Base-by-base conservation (phyloP, 2,329 filamentous ascomycete genomes). In the Monosporascus sp. region DNA sequence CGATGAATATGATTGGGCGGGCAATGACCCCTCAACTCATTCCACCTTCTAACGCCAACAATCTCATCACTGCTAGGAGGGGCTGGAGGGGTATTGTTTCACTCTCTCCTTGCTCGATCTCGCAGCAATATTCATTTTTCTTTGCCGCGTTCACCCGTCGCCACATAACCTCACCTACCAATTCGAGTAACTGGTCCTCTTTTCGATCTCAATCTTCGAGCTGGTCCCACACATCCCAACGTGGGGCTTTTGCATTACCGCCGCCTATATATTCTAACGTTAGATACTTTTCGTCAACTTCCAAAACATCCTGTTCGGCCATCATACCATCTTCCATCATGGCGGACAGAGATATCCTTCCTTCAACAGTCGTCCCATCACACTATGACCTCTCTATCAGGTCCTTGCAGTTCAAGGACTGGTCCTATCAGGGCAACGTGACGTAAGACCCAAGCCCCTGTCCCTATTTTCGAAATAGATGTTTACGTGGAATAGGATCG, bases 301-400 rank as follows among this genome's bases (percentile, higher is more conserved):
- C 64, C 22, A 48, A 46, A 49, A 37, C 52, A 24, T 60, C 55
- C 45, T 69, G 65, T 56, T 63, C 62, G 17, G 63, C 62, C 47
- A 64, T 67, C 51, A 67, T 69, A 46, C 65, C 66, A 11, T 68
- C 66, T 6, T 68, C 64, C 61, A 68, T 68, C 62, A 84, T 84
- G 77, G 70, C 75, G 50, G 82, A 86, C 70, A 77, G 84, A 68
- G 82, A 87, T 56, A 77, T 84, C 59, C 79, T 87, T 57, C 82
- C 84, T 48, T 75, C 77, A 63, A 73, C 72, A 61, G 84, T 93
- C 68, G 93, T 91, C 75, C 91, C 94, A 2, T 76, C 79, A 58
- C 91, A 97, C 75, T 99, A 99, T 74, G 78, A 83, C 65, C 78
- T 99, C 60, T 90, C 87, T 52, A 81, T 99, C 63, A 84, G 79